phyloP scores from a whole-genome alignment of 306 rosid genomes.

The Pachyrhizus erosus region DNA sequence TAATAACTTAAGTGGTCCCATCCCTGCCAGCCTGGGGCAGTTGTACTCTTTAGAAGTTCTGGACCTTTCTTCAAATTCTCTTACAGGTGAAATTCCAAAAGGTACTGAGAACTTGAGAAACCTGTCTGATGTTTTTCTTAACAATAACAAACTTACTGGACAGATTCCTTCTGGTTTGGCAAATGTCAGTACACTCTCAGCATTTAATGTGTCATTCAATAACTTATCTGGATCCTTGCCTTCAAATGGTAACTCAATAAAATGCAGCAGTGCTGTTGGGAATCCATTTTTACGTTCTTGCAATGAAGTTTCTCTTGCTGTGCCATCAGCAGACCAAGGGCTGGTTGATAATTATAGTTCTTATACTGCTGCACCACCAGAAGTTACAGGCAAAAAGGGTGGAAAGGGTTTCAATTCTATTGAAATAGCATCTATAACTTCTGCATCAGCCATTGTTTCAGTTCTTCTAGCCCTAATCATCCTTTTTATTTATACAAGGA shows the following conservation, averaged over 20 bases:
- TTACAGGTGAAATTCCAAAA: slow-evolving; percentile 72
- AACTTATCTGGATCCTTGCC: slow-evolving; percentile 85
- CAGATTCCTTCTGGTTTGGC: slow-evolving; percentile 81
- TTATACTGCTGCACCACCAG: slow-evolving; percentile 58
- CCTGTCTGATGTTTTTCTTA: slow-evolving; percentile 68
- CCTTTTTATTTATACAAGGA: slow-evolving; percentile 72
- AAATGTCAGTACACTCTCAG: slow-evolving; percentile 62
- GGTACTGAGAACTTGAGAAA: slow-evolving; percentile 61
- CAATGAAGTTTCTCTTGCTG: slow-evolving; percentile 48
- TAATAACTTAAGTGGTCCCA: slow-evolving; percentile 63
- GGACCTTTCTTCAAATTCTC: slow-evolving; percentile 76
- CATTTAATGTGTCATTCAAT: slow-evolving; percentile 83
- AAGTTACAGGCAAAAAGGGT: slow-evolving; percentile 35
- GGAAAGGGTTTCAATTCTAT: slow-evolving; percentile 68
- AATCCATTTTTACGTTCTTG: slow-evolving; percentile 70
- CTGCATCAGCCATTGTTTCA: slow-evolving; percentile 85
- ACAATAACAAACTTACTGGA: slow-evolving; percentile 73
- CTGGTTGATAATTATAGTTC: slow-evolving; percentile 45
- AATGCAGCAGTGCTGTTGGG: slow-evolving; percentile 77
- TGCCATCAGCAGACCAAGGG: slow-evolving; percentile 61
- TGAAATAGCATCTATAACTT: slow-evolving; percentile 86
- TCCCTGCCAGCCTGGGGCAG: slow-evolving; percentile 70
- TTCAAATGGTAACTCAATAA: slow-evolving; percentile 59
- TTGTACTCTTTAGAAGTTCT: slow-evolving; percentile 61
- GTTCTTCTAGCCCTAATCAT: slow-evolving; percentile 79